Evolutionary conservation across 768 basidiomycete species (phyloP).

Genomic region (Cyclocybe aegerita): DNA sequence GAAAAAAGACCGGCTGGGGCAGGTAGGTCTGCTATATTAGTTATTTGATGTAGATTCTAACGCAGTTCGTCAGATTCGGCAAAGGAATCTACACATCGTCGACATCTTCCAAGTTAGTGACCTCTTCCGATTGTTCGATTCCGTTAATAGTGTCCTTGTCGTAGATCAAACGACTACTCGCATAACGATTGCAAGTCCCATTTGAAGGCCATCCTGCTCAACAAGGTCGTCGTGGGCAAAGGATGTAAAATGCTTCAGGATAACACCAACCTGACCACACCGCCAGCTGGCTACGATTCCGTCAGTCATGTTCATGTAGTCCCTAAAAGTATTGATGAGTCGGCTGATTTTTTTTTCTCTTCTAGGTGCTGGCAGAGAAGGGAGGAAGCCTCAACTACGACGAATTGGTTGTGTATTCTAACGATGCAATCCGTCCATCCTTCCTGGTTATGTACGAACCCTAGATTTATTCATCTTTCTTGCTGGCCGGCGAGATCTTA

Average conservation of each 20-base stretch:
- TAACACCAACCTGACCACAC: constrained; percentile 50
- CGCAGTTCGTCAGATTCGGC: constrained; percentile 49
- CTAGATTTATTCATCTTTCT: constrained; percentile 16
- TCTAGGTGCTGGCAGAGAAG: constrained; percentile 65
- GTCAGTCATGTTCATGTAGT: constrained; percentile 35
- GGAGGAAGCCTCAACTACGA: constrained; percentile 70
- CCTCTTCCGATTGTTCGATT: constrained; percentile 1
- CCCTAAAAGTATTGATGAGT: neutral
- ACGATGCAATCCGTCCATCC: constrained; percentile 72
- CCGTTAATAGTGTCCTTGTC: neutral
- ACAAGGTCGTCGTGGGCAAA: constrained; percentile 72
- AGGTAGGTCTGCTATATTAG: constrained; percentile 35
- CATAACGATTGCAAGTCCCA: constrained; percentile 52
- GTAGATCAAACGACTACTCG: constrained; percentile 70
- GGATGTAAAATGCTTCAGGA: constrained; percentile 66
- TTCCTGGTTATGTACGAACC: constrained; percentile 70
- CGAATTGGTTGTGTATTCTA: constrained; percentile 67
- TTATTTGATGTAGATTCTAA: neutral
- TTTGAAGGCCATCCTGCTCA: constrained; percentile 67
- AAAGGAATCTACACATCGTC: constrained; percentile 73
- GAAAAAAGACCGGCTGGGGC: constrained; percentile 74
- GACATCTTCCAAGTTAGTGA: constrained; percentile 68
- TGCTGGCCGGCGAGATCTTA: neutral
- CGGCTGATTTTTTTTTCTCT: neutral
- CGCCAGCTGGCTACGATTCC: constrained; percentile 67